Evolutionary conservation across 2,329 filamentous ascomycete species (phyloP).

Genomic region (Fusarium annulatum): DNA sequence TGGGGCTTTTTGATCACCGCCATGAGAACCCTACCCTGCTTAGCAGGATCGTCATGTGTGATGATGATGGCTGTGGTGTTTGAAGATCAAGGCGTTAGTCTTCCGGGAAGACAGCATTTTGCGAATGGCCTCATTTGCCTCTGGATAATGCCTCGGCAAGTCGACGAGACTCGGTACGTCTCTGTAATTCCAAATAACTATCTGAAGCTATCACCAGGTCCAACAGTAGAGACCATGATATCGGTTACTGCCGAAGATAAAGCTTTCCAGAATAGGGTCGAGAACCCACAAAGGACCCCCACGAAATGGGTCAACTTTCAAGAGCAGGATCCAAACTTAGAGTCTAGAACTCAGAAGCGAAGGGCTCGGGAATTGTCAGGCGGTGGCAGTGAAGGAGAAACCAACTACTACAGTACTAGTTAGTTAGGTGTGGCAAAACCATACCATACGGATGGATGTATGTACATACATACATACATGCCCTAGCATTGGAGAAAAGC

Average conservation of each 20-base stretch:
- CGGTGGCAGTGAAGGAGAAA: slow-evolving; percentile 5
- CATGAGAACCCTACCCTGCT: neutral
- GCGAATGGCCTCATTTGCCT: neutral
- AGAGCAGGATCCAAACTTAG: neutral
- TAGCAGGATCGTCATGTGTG: neutral
- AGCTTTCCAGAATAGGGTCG: slow-evolving; percentile 12
- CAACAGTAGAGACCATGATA: neutral
- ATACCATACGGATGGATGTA: slow-evolving; percentile 5
- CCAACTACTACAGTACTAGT: neutral
- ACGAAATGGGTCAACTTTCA: neutral
- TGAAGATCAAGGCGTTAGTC: slow-evolving; percentile 11
- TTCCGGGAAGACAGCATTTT: neutral
- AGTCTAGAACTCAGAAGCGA: slow-evolving; percentile 29
- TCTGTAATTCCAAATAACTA: slow-evolving; percentile 16
- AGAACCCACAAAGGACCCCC: neutral
- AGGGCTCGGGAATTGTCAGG: neutral
- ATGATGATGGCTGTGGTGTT: neutral
- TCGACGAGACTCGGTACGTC: neutral
- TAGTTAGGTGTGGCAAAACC: slow-evolving; percentile 33
- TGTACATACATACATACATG: slow-evolving; percentile 12
- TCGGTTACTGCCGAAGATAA: neutral
- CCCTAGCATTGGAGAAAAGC: slow-evolving; percentile 33
- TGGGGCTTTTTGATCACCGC: neutral
- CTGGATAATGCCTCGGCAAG: neutral
- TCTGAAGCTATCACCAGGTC: neutral